Base-by-base conservation (phyloP, 768 basidiomycete species). In the Artomyces pyxidatus region DNA sequence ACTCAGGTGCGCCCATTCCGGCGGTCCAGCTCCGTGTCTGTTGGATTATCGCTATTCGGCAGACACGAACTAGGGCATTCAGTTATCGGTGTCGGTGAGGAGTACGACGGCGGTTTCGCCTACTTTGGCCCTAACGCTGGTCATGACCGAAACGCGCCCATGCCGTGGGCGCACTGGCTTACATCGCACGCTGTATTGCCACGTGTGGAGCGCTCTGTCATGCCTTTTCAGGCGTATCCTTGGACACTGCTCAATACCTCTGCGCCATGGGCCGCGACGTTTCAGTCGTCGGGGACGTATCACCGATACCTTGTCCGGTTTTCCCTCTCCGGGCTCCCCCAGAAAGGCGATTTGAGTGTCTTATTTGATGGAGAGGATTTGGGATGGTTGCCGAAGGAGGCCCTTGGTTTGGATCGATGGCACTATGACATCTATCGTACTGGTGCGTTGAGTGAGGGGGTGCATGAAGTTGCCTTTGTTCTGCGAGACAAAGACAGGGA, bases 51-150 rank as follows among this genome's bases (percentile, higher is more conserved):
- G 42, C 23, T 19, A 10, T 23, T 14, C 38, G 12, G 10, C 27
- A 66, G 65, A 6, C 87, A 88, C 58, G 87, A 88, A 63, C 76
- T 88, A 1, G 87, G 87, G 0, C 87, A 90, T 64, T 86, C 84
- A 21, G 77, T 88, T 42, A 85, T 88, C 56, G 68, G 77, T 6
- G 81, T 87, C 17, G 88, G 88, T 4, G 88, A 89, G 65, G 87
- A 88, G 65, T 88, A 90, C 59, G 88, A 89, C 54, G 87, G 86
- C 11, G 87, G 85, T 4, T 78, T 64, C 52, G 81, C 71, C 3
- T 90, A 89, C 62, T 85, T 74, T 56, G 87, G 87, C 14, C 71
- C 73, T 29, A 86, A 90, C 58, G 75, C 83, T 3, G 71, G 72
- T 23, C 65, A 74, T 39, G 62, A 78, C 53, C 56, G 65, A 27